Base-by-base conservation (phyloP, 1,284 basidiomycete species). In the Omphalotus olearius region DNA sequence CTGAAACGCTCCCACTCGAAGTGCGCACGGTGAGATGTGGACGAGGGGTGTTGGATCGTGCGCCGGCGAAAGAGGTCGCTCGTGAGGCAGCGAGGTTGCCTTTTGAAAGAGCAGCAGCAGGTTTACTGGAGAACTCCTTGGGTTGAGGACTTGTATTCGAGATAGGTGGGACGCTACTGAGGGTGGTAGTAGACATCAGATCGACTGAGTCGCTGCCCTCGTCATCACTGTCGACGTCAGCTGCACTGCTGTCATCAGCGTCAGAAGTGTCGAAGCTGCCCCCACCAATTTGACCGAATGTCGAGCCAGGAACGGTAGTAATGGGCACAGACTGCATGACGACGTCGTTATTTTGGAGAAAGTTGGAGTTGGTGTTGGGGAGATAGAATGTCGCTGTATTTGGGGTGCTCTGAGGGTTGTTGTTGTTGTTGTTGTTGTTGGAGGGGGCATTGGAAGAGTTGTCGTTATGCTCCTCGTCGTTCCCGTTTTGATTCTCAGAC, bases 21-120 rank as follows among this genome's bases (percentile, higher is more conserved):
- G 74, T 75, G 59, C 78, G 73, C 41, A 85, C 73, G 11, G 79
- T 84, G 43, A 86, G 70, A 25, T 71, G 71, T 2, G 83, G 84
- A 26, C 81, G 76, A 4, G 75, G 69, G 18, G 69, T 71, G 56
- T 63, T 72, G n/a, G 71, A 71, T 44, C 74, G 72, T 26, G 74
- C 75, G 41, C 72, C 69, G 45, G 74, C 74, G 9, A 18, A 16
- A 5, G 50, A 51, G 23, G 33, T 17, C 14, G 37, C 30, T 33
- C 13, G 33, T 6, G 50, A 14, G 5, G 40, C 10, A 17, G 44
- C 30, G n/a, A 25, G 46, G 28, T 25, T 26, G 16, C 9, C 9
- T 43, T 44, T 47, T 28, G 36, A 17, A 13, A 18, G 37, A 20
- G 73, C 71, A 1, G 79, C 77, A 0, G 74, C 70, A 51, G 78